Base-by-base conservation (phyloP, 768 basidiomycete genomes). In the Guyanaporus albipodus region DNA sequence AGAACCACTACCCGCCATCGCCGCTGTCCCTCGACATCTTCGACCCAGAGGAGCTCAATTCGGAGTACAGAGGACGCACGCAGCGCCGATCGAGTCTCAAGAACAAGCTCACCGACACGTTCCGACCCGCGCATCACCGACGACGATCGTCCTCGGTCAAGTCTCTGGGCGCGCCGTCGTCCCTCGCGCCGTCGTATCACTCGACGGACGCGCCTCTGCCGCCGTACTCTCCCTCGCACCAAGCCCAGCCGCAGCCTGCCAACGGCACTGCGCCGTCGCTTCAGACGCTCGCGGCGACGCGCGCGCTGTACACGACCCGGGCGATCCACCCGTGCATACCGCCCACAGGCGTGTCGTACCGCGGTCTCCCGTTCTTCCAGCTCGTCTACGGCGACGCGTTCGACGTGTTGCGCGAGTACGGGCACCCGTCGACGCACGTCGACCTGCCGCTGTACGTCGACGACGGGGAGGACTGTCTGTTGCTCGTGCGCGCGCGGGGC, bases 361-460 rank as follows among this genome's bases (percentile, higher is more conserved):
- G 81, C 53, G 78, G 76, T 37, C 79, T 83, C 59, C 87, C 87
- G 12, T 91, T 91, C 73, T 88, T 90, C 62, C 77, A 71, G 11
- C 72, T 91, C n/a, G 62, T 66, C 26, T 73, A 78, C 26, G 82
- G 78, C 4, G 80, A 85, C 28, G 58, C 80, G 28, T 82, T 80
- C 39, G 78, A 82, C 31, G 79, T 91, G 7, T 64, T 91, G 41
- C 76, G 82, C 53, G 89, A 91, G 62, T 80, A 79, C 0, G 89
- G 89, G 1, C 88, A 90, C 59, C 89, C 89, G 12, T 81, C 82
- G 44, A 73, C 77, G 18, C 87, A 89, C 57, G 73, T 76, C 4
- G 79, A 85, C 55, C 67, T 91, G 33, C 89, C 89, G 3, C 60
- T 91, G 46, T 82, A 83, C 55, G 84, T 90, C 40, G 88, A 91